These are phyloP conservation scores for Debaryomycetaceae sp. DNA, from an alignment of 1,139 yeast species.

Conservation along the genomic window DNA sequence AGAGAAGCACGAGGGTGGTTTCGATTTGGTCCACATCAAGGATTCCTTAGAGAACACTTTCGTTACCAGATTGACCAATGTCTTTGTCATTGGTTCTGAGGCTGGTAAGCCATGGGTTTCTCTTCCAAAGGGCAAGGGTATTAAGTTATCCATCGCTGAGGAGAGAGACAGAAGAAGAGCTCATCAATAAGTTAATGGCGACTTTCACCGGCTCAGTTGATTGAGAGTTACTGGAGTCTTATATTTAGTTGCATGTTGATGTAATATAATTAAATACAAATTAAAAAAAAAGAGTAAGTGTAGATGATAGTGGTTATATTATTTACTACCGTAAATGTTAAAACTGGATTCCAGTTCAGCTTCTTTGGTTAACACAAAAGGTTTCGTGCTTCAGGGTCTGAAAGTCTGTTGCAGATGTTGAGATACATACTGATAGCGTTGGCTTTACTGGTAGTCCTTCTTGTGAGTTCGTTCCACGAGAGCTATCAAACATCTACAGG, in stretches of 20 bases:
- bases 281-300: neutral
- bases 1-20: slow-evolving; percentile 99
- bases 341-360: too few relatives aligned
- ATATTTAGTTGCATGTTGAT: neutral
- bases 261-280: neutral
- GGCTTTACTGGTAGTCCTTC: neutral
- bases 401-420: too few relatives aligned
- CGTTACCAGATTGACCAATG: slow-evolving; percentile 97
- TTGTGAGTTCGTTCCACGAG: too few relatives aligned
- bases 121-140: slow-evolving; percentile 99
- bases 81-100: slow-evolving; percentile 91
- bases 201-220: neutral
- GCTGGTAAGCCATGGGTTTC: slow-evolving; percentile 96
- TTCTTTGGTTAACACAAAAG: too few relatives aligned
- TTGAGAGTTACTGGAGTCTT: neutral
- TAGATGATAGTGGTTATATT: neutral
- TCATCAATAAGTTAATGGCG: slow-evolving; percentile 38
- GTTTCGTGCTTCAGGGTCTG: too few relatives aligned
- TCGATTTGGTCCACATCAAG: slow-evolving; percentile 98
- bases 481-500: too few relatives aligned
- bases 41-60: slow-evolving; percentile 96
- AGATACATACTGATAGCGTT: neutral
- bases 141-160: slow-evolving; percentile 95
- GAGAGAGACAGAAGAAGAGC: slow-evolving; percentile 99
- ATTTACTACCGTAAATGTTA: neutral